Conservation (phyloP, 2,329 filamentous ascomycete genomes). For the Alternaria angustiovoidea region DNA sequence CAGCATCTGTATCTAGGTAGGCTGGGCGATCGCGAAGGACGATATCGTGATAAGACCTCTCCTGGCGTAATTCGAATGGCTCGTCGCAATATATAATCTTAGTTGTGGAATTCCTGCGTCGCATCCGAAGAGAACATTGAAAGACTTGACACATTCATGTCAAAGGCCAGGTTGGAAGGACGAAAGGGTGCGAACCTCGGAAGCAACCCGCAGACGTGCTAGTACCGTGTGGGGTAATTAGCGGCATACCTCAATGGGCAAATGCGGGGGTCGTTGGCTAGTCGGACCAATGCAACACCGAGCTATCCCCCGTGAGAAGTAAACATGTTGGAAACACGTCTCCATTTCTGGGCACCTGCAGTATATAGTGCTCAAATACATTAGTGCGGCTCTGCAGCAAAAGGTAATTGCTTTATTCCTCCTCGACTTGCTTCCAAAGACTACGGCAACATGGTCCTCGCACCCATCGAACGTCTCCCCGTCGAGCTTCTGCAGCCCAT, state of each 20-base stretch:
- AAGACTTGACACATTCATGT: no score
- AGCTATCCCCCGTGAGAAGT: neutral
- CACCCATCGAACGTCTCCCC: constrained; percentile 57
- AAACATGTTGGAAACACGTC: neutral
- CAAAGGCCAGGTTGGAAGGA: no score
- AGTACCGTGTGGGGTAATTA: constrained; percentile 4
- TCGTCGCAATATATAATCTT: neutral
- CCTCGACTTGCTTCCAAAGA: no score
- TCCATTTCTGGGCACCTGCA: neutral
- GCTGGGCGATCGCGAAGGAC: no score
- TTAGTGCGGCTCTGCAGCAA: neutral
- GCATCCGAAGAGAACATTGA: neutral
- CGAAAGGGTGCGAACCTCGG: neutral
- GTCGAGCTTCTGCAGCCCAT: constrained; percentile 62
- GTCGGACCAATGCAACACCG: constrained; percentile 5
- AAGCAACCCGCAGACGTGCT: neutral
- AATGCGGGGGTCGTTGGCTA: neutral
- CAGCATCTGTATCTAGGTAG: no score
- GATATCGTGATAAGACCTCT: no score
- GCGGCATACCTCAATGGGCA: constrained; percentile 3
- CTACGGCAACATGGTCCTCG: constrained; percentile 17
- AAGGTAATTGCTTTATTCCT: neutral
- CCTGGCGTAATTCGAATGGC: neutral
- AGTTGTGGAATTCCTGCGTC: neutral
- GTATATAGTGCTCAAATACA: neutral